These are phyloP conservation scores for Wallacemonas collosoma DNA, from an alignment of 208 protist species.

Conservation along the genomic window DNA sequence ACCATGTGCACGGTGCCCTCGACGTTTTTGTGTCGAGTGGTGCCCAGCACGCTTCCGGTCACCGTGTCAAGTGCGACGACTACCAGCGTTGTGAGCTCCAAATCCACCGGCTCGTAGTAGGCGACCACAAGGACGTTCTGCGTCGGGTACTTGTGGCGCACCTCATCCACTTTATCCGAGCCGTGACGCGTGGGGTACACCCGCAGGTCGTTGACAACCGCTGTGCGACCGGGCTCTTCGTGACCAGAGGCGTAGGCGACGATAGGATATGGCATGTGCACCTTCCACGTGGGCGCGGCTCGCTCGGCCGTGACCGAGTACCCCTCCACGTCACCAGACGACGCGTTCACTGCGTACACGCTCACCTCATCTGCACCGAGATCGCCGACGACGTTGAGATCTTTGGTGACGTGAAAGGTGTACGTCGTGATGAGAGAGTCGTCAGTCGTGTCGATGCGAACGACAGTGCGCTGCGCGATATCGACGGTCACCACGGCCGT, in stretches of 20 bases:
- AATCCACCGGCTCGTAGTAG: slow-evolving; percentile 67
- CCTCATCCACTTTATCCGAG: slow-evolving; percentile 65
- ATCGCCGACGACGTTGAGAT: slow-evolving; percentile 40
- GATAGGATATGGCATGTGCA: slow-evolving; percentile 63
- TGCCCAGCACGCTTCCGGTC: slow-evolving; percentile 81
- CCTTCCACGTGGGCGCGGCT: slow-evolving; percentile 52
- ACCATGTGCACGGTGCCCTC: slow-evolving; percentile 79
- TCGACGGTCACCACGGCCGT: slow-evolving; percentile 30
- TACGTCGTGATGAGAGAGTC: slow-evolving; percentile 37
- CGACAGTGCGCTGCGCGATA: slow-evolving; percentile 17
- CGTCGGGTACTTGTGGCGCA: slow-evolving; percentile 82
- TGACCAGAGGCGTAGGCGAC: slow-evolving; percentile 68
- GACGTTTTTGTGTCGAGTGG: slow-evolving; percentile 75
- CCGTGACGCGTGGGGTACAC: slow-evolving; percentile 76
- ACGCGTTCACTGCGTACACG: slow-evolving; percentile 49
- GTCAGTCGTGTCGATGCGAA: slow-evolving; percentile 19
- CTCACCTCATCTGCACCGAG: slow-evolving; percentile 25
- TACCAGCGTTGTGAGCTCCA: slow-evolving; percentile 69
- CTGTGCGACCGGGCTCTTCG: slow-evolving; percentile 49
- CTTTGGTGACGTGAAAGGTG: slow-evolving; percentile 38
- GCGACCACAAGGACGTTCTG: slow-evolving; percentile 82
- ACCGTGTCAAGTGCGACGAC: slow-evolving; percentile 78
- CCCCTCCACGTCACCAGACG: slow-evolving; percentile 47
- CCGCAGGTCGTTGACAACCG: slow-evolving; percentile 68
- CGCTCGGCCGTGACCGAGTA: slow-evolving; percentile 42